Conservation (phyloP, 2,329 filamentous ascomycete species). For the Aspergillus brasiliensis region DNA sequence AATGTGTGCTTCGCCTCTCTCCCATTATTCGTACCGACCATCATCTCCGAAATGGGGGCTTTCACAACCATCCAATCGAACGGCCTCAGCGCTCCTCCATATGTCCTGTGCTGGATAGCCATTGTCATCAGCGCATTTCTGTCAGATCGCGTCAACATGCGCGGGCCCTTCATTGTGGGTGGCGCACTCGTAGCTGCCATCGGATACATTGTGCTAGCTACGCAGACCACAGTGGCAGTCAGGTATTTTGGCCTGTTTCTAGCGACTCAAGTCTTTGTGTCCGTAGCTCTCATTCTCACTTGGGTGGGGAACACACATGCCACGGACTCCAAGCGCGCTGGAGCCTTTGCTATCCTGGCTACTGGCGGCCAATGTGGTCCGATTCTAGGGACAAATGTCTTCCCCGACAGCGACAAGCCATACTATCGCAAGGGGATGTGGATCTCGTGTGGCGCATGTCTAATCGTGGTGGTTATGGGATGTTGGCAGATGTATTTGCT, state of each 20-base stretch:
- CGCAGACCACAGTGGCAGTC: constrained; percentile 32
- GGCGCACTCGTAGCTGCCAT: constrained; percentile 40
- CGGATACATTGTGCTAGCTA: constrained; percentile 46
- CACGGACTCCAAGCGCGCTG: constrained; percentile 41
- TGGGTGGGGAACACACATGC: constrained; percentile 44
- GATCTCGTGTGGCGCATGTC: constrained; percentile 38
- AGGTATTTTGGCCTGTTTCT: constrained; percentile 44
- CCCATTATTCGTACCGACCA: constrained; percentile 36
- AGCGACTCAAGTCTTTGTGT: constrained; percentile 43
- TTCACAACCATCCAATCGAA: constrained; percentile 40
- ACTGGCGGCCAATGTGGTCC: constrained; percentile 41
- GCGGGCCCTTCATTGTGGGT: constrained; percentile 43
- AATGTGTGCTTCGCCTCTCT: constrained; percentile 37
- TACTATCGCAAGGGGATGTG: constrained; percentile 40
- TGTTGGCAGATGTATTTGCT: constrained; percentile 20
- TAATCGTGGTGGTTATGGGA: constrained; percentile 23
- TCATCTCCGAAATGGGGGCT: constrained; percentile 38
- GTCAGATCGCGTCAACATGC: constrained; percentile 40
- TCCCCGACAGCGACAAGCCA: constrained; percentile 35
- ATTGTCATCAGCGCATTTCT: constrained; percentile 40
- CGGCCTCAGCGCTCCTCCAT: constrained; percentile 44
- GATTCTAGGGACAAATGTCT: constrained; percentile 36
- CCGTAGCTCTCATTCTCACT: constrained; percentile 37
- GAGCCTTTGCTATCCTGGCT: constrained; percentile 41
- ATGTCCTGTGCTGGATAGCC: constrained; percentile 44